Conservation (phyloP, 1,284 basidiomycete species). For the Pascua sp. region DNA sequence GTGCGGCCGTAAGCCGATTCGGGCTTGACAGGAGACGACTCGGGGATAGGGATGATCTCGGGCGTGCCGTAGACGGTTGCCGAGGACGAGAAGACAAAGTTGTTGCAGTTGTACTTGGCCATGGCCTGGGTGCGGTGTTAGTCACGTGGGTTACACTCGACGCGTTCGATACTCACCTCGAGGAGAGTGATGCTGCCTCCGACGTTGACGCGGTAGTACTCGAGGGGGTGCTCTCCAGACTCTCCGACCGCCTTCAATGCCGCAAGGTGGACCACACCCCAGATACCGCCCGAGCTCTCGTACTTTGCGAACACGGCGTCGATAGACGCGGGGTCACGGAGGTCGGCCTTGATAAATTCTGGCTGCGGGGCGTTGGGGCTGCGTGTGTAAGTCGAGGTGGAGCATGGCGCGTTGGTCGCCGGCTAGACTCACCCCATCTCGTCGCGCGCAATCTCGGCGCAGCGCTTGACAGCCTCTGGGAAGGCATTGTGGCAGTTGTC, state of each 20-base stretch:
- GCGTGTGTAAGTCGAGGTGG: not conserved
- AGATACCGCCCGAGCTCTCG: constrained; percentile 81
- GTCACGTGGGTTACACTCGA: no score
- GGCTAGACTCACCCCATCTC: constrained; percentile 46
- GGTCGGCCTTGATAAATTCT: constrained; percentile 59
- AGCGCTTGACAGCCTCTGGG: constrained; percentile 64
- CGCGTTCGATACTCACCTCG: constrained; percentile 41
- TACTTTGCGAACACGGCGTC: constrained; percentile 76
- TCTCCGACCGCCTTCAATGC: constrained; percentile 99
- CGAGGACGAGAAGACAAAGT: constrained; percentile 91
- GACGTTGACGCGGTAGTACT: constrained; percentile 91
- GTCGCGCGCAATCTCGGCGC: constrained; percentile 70
- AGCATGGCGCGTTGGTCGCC: no score
- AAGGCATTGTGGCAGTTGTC: constrained; percentile 92
- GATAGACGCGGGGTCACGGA: constrained; percentile 67
- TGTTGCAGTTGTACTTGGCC: constrained; percentile 55
- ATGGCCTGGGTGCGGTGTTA: constrained; percentile 59
- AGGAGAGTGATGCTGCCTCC: constrained; percentile 75
- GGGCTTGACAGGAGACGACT: constrained; percentile 80
- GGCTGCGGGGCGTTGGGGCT: constrained; percentile 35
- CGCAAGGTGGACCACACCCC: constrained; percentile 94
- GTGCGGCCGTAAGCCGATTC: constrained; percentile 94
- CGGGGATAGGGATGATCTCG: constrained; percentile 87
- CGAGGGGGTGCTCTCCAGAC: constrained; percentile 87
- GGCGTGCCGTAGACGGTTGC: constrained; percentile 99